These are phyloP conservation scores for Pelagomonas calceolata DNA, from an alignment of 108 stramenopile genomes.

Conservation along the genomic window DNA sequence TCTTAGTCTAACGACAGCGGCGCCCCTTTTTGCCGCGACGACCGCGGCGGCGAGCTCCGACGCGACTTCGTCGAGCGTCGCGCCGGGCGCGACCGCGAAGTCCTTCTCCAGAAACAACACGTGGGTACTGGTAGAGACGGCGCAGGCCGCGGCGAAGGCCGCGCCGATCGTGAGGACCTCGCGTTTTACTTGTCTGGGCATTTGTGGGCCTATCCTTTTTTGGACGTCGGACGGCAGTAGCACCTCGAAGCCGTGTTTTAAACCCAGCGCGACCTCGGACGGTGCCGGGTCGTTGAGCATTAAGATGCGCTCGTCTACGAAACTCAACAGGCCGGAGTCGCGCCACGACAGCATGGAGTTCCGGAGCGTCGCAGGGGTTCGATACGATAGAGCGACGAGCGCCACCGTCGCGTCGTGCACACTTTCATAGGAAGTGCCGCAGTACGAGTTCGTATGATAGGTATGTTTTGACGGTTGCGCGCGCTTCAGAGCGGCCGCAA, in stretches of 20 bases:
- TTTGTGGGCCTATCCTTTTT: neutral
- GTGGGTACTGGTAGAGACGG: neutral
- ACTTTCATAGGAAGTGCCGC: neutral
- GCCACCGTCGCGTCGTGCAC: neutral
- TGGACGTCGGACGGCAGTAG: neutral
- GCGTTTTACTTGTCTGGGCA: neutral
- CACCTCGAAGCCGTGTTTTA: neutral
- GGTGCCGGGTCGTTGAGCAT: constrained; percentile 12
- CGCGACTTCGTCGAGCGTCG: neutral
- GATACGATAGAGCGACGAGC: constrained; percentile 1
- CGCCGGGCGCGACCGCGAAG: neutral
- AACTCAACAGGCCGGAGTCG: neutral
- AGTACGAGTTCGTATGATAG: neutral
- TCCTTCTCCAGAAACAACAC: constrained; percentile 15
- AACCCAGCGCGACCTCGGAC: constrained; percentile 4
- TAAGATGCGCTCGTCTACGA: neutral
- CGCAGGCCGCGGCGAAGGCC: constrained; percentile 6
- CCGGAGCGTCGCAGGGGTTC: constrained; percentile 2
- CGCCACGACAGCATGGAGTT: constrained; percentile 2
- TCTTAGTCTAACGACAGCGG: neutral
- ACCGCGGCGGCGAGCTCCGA: neutral
- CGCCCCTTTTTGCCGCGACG: neutral
- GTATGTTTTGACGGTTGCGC: neutral
- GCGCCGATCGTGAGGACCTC: constrained; percentile 11
- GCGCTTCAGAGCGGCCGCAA: neutral